Conservation (phyloP, 495 filamentous ascomycete genomes). For the Xylaria sp. region DNA sequence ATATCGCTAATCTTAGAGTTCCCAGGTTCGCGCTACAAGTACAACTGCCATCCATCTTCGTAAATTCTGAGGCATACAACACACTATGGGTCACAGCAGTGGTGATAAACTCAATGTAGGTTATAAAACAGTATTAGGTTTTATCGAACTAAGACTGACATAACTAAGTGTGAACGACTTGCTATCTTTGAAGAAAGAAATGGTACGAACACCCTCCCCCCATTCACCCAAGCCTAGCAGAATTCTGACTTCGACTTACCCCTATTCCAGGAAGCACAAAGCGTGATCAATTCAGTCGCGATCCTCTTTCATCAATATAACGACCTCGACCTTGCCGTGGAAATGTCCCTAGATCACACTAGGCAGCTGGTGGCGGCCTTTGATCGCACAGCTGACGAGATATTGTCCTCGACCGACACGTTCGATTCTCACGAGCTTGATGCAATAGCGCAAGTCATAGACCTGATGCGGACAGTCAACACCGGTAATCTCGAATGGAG, state of each 20-base stretch:
- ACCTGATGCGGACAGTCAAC: constrained; percentile 33
- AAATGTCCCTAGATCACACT: constrained; percentile 38
- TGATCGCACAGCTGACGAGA: constrained; percentile 30
- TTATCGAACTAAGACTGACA: background rate
- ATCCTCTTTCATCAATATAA: constrained; percentile 37
- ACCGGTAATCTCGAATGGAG: constrained; percentile 41
- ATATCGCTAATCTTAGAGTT: constrained; percentile 5
- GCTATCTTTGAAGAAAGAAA: constrained; percentile 40
- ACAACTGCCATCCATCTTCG: constrained; percentile 30
- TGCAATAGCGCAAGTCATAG: constrained; percentile 30
- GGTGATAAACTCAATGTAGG: constrained; percentile 40
- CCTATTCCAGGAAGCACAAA: constrained; percentile 33
- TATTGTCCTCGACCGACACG: constrained; percentile 27
- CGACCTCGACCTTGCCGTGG: constrained; percentile 36
- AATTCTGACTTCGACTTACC: constrained; percentile 1
- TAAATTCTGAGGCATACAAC: constrained; percentile 30
- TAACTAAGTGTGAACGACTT: constrained; percentile 36
- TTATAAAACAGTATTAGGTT: background rate
- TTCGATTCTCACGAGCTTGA: constrained; percentile 29
- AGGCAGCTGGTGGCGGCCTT: constrained; percentile 34
- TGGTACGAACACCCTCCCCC: constrained; percentile 29
- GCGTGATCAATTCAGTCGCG: constrained; percentile 39
- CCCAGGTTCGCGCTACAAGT: constrained; percentile 30
- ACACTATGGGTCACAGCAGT: constrained; percentile 34
- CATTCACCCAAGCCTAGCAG: too few species aligned